Evolutionary conservation across 768 basidiomycete species (phyloP).

Genomic region (Russula abietina): DNA sequence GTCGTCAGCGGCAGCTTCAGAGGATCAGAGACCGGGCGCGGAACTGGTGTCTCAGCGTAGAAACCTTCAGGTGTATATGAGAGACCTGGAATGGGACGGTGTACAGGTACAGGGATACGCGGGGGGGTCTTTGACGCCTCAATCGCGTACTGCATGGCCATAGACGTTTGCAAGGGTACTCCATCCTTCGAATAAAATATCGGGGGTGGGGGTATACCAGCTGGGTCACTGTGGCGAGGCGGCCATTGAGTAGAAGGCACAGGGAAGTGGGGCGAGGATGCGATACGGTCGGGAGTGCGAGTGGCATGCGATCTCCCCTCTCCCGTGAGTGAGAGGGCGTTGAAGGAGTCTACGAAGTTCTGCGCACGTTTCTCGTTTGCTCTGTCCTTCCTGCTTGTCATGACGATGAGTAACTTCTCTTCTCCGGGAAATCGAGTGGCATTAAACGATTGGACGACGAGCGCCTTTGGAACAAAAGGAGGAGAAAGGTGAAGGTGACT

Average conservation of each 20-base stretch:
- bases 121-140: slow-evolving; percentile 1
- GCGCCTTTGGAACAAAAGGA: neutral
- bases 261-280: slow-evolving; percentile 4
- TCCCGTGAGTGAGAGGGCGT: slow-evolving; percentile 32
- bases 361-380: slow-evolving; percentile 14
- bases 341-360: slow-evolving; percentile 33
- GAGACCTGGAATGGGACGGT: slow-evolving; percentile 3
- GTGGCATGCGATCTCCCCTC: neutral
- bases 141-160: slow-evolving; percentile 36
- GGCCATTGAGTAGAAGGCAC: neutral
- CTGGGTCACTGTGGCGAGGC: slow-evolving; percentile 22
- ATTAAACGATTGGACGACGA: neutral
- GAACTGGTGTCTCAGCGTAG: neutral
- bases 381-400: slow-evolving; percentile 10
- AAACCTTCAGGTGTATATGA: neutral
- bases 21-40: neutral
- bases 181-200: slow-evolving; percentile 34
- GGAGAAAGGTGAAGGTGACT: neutral
- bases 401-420: neutral
- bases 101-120: slow-evolving; percentile 3
- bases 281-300: neutral
- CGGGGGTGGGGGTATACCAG: slow-evolving; percentile 29
- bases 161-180: slow-evolving; percentile 33
- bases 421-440: neutral
- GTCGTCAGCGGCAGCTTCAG: neutral